Evolutionary conservation across 345 rosid species (phyloP), one percentile per base, ranked within the genome.

Genomic region (Syzygium grande): DNA sequence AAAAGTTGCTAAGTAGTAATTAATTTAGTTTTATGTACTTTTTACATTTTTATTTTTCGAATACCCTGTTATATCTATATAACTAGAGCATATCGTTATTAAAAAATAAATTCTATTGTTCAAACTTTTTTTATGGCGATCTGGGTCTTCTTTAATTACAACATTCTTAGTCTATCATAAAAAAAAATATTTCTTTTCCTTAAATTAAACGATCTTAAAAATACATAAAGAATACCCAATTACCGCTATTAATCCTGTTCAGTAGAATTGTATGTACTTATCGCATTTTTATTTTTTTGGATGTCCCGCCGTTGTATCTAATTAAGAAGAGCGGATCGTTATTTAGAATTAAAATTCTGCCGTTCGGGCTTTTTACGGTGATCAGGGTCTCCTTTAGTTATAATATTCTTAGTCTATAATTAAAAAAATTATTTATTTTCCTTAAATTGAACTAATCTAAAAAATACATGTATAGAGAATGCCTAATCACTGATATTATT

Each of bases 31-130:
- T 29, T 29, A 29, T 1, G 21, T 63, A 14, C 38, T 2, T 29
- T 15, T 29, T 15, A 21, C 22, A 4, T 19, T 30, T 65, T 7
- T 29, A 4, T 30, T 29, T 29, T 30, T 30, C 1, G 3, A 3
- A 30, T 65, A 30, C 2, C 78, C 6, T 11, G 8, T 30, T 19
- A 16, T 34, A 30, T 30, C 3, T 65, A 8, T 7, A 65, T 65
- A 65, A 65, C 12, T 0, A 16, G 22, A 30, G 43, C 10, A 19
- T 7, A 30, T 30, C 12, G 5, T 65, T 30, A 65, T 65, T 30
- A 9, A 30, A 0, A 65, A 16, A 65, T 4, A 0, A 65, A 65
- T 30, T 30, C 0, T 65, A 65, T 5, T 4, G 1, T 29, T 63
- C 11, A 63, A 29, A 5, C 2, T 30, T 65, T 65, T 65, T 65